A percentile compares a stretch with the other conserved stretches of the same genome.
Conservation (phyloP, 495 filamentous ascomycete species). For the Thozetella sp. region DNA sequence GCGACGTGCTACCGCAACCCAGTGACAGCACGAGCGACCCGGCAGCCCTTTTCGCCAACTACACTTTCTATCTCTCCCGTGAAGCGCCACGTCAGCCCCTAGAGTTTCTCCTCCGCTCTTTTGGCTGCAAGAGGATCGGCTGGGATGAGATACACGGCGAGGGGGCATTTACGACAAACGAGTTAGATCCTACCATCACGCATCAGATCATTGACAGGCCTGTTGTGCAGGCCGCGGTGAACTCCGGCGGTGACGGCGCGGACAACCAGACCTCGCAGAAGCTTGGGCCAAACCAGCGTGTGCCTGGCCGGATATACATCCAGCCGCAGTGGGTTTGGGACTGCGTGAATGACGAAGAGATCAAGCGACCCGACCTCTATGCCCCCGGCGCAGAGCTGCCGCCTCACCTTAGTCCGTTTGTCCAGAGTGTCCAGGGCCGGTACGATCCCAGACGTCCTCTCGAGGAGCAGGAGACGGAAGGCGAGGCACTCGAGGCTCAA, state of each 20-base stretch:
- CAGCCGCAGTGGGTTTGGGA: conserved; percentile 99
- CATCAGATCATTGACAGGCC: conserved; percentile 95
- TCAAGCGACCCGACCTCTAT: conserved; percentile 87
- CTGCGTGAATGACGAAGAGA: conserved; percentile 83
- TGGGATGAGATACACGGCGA: conserved; percentile 91
- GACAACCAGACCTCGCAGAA: conserved; percentile 57
- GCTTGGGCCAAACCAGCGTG: conserved; percentile 60
- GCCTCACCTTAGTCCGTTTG: conserved; percentile 95
- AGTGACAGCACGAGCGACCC: conserved; percentile 56
- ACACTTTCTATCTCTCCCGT: conserved; percentile 90
- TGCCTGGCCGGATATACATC: conserved; percentile 87
- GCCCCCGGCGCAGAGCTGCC: conserved; percentile 86
- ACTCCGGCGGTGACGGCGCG: conserved; percentile 56
- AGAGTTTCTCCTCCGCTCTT: conserved; percentile 92
- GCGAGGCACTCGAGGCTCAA: conserved; percentile 67
- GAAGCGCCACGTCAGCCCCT: conserved; percentile 89
- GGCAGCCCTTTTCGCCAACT: conserved; percentile 76
- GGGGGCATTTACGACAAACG: conserved; percentile 87
- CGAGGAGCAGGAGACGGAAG: conserved; percentile 82
- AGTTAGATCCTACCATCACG: conserved; percentile 84
- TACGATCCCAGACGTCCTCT: conserved; percentile 88
- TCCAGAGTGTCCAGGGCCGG: conserved; percentile 77
- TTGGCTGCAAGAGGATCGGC: conserved; percentile 93
- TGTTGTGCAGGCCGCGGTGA: conserved; percentile 62
- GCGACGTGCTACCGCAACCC: conserved; percentile 86